Conservation (phyloP, 495 filamentous ascomycete species). For the Haplographium delicatum region DNA sequence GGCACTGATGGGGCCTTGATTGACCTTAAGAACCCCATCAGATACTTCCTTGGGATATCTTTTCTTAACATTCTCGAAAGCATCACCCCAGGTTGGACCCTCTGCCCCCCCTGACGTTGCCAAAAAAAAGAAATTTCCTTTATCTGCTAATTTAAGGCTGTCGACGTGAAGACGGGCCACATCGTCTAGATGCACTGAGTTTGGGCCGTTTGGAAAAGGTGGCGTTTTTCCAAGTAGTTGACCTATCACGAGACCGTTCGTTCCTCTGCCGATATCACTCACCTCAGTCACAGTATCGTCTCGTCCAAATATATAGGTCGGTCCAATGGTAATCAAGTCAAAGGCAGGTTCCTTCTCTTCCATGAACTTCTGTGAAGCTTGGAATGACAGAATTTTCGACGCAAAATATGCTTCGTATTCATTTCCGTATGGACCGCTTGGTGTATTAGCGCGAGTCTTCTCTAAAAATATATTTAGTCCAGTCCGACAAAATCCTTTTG, state of each 20-base stretch:
- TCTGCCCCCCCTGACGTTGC: not conserved
- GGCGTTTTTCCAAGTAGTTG: conserved; percentile 4
- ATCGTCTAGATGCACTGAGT: conserved; percentile 14
- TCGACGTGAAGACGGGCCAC: conserved; percentile 14
- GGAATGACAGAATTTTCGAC: not conserved
- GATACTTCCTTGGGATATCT: not conserved
- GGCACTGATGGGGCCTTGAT: no score
- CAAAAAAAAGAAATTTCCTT: no score
- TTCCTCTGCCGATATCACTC: conserved; percentile 2
- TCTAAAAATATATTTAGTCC: no score
- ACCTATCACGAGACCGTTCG: conserved; percentile 13
- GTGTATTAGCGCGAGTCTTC: not conserved
- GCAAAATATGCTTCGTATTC: not conserved
- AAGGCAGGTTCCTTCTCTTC: not conserved
- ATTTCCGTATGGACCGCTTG: not conserved
- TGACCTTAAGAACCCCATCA: not conserved
- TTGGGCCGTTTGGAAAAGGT: not conserved
- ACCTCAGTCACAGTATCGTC: conserved; percentile 8
- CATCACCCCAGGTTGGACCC: not conserved
- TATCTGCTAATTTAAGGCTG: conserved; percentile 4
- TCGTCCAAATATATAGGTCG: conserved; percentile 14
- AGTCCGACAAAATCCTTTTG: no score
- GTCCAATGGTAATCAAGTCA: conserved; percentile 6
- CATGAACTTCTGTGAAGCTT: not conserved
- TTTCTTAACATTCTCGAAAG: not conserved